Base-by-base conservation (phyloP, 2,329 filamentous ascomycete species). In the Fusarium pseudoanthophilum region DNA sequence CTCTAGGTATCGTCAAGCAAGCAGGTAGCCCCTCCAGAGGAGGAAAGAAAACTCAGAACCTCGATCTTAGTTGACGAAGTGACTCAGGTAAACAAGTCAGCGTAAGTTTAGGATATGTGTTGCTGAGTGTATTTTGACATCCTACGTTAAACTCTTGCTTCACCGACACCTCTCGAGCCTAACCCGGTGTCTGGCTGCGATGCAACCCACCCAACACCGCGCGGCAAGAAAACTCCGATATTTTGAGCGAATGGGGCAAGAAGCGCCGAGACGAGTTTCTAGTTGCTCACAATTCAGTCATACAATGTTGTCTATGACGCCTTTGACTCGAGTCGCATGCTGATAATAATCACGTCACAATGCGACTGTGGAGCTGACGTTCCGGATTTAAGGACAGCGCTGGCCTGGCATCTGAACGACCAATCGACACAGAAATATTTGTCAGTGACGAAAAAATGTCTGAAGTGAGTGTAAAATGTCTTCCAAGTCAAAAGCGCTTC, bases 301-400 rank as follows among this genome's bases (percentile, higher is more conserved):
- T 34, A 26, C 18, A 15, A 6, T 2, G 26, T 1, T 14, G 18
- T 53, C 57, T 46, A 65, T 65, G 62, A 65, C 57, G 62, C 30
- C 30, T 21, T 21, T 14, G 13, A 46, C 7, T 11, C 4, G 16
- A 3, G 28, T 28, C 14, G 18, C 8, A 11, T 20, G 36, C 26
- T 24, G 21, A 43, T 20, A 61, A 52, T n/a, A 46, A 52, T 64
- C 56, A 61, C 57, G 62, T 64, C 62, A 61, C 48, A 40, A 61
- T 60, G 4, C 24, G 26, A 11, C 13, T 13, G 21, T 37, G 24
- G 45, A 52, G 21, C 18, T 40, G 39, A 14, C n/a, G 9, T 24
- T 7, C 18, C 14, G 16, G 21, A 24, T 61, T 46, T 52, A 64
- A 61, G 56, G 13, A 36, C 24, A 30, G 3, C 9, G 18, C 28